Conservation (phyloP, 2,329 filamentous ascomycete genomes). For the Zopfia rhizophila region DNA sequence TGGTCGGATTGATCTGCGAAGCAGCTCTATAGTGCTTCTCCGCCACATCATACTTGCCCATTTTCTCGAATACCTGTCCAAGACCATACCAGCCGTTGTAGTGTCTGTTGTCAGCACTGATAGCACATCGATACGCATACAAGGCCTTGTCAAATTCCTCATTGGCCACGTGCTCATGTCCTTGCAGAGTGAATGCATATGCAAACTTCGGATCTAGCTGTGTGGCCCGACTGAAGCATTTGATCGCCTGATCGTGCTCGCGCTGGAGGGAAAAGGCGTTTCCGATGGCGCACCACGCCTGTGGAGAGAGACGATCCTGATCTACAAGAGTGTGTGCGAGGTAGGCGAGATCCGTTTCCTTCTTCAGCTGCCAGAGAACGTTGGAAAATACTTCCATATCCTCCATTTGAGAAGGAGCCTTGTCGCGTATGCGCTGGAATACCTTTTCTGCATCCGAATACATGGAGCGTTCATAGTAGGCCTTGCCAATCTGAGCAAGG, state of each 20-base stretch:
- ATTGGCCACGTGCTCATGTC: conserved; percentile 93
- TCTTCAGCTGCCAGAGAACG: conserved; percentile 97
- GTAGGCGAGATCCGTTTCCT: conserved; percentile 90
- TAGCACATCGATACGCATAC: conserved; percentile 84
- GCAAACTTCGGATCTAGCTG: conserved; percentile 91
- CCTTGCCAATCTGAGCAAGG: conserved; percentile 87
- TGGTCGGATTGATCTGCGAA: conserved; percentile 89
- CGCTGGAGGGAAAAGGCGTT: conserved; percentile 93
- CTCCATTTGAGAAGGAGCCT: conserved; percentile 84
- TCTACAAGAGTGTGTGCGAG: conserved; percentile 91
- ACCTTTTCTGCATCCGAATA: conserved; percentile 88
- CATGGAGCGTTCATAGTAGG: conserved; percentile 88
- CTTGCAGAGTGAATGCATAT: conserved; percentile 94
- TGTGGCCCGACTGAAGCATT: conserved; percentile 93
- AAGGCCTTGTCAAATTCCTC: conserved; percentile 98
- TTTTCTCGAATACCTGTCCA: conserved; percentile 84
- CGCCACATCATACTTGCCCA: conserved; percentile 90
- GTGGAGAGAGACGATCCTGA: conserved; percentile 85
- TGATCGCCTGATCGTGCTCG: conserved; percentile 93
- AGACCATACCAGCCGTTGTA: conserved; percentile 99
- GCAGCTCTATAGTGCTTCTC: conserved; percentile 92
- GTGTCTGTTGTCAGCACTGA: conserved; percentile 86
- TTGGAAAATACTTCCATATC: conserved; percentile 99
- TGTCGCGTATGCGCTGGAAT: conserved; percentile 80
- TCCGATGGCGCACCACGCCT: conserved; percentile 95